Percentiles rank a stretch among this genome's conserved stretches.
phyloP scores from a whole-genome alignment of 345 rosid genomes.

The Excoecaria agallocha region DNA sequence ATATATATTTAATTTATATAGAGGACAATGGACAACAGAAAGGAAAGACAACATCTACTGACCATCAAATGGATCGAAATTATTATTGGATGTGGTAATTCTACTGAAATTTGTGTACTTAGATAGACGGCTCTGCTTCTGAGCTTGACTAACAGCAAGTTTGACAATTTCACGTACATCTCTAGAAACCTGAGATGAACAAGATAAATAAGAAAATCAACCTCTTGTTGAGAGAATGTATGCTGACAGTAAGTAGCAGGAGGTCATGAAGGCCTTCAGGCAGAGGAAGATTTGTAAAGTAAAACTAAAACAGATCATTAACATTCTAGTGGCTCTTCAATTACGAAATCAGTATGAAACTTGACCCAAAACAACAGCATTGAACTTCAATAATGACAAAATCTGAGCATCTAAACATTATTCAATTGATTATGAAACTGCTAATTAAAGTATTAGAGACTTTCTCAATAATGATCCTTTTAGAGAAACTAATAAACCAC shows the following conservation, averaged over 20 bases:
- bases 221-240: background rate
- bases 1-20: background rate
- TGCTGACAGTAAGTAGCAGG: background rate
- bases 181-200: slow-evolving; percentile 57
- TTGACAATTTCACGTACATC: slow-evolving; percentile 81
- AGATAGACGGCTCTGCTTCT: slow-evolving; percentile 57
- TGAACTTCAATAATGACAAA: background rate
- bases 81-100: slow-evolving; percentile 55
- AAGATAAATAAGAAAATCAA: slow-evolving; percentile 9
- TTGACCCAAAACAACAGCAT: background rate
- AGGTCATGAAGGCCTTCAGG: background rate
- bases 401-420: background rate
- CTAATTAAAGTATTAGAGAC: background rate
- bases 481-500: background rate
- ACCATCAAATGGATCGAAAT: slow-evolving; percentile 89
- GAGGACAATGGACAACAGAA: background rate
- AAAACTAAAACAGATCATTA: background rate
- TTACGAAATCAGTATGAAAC: background rate
- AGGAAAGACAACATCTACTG: slow-evolving; percentile 9
- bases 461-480: background rate
- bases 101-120: slow-evolving; percentile 74
- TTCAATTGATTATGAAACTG: background rate
- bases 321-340: background rate
- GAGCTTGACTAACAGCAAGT: slow-evolving; percentile 78
- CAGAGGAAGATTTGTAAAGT: background rate